A percentile compares a stretch with the other conserved stretches of the same genome.
Evolutionary conservation across 2,329 filamentous ascomycete species (phyloP).

Genomic region (Salinomyces thailandicus): DNA sequence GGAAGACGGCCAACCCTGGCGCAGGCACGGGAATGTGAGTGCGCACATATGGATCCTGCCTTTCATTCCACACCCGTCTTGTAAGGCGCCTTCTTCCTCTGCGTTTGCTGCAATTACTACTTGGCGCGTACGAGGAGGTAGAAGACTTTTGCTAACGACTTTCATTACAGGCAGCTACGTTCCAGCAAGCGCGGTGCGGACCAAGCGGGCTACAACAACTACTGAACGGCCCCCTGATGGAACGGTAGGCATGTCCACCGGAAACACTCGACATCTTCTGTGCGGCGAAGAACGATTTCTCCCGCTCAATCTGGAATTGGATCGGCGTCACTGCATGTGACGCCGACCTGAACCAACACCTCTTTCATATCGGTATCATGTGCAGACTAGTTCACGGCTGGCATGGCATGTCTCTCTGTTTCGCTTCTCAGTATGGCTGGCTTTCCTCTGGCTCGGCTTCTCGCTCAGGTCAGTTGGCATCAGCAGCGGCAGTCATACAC

Average conservation of each 20-base stretch:
- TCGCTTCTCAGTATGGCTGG: conserved; percentile 18
- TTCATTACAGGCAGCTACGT: conserved; percentile 40
- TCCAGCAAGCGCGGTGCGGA: conserved; percentile 42
- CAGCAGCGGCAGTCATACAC: neutral
- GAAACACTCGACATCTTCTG: too few relatives aligned
- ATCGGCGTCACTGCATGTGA: too few relatives aligned
- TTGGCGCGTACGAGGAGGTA: conserved; percentile 57
- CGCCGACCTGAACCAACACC: too few relatives aligned
- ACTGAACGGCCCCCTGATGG: conserved; percentile 39
- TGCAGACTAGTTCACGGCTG: conserved; percentile 16
- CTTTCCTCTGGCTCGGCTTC: conserved; percentile 5
- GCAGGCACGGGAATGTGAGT: conserved; percentile 98
- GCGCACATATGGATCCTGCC: conserved; percentile 43
- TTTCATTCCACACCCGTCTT: conserved; percentile 35
- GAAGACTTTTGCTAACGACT: conserved; percentile 35
- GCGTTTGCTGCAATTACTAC: conserved; percentile 48
- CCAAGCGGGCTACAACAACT: conserved; percentile 35
- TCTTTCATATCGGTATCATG: conserved; percentile 14
- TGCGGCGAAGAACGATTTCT: too few relatives aligned
- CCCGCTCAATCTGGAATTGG: too few relatives aligned
- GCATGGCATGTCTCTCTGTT: conserved; percentile 13
- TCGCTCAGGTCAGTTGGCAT: neutral
- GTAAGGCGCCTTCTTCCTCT: conserved; percentile 80
- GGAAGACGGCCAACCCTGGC: conserved; percentile 62
- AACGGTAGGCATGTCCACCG: too few relatives aligned